Evolutionary conservation across 208 protist genomes (phyloP).

Genomic region (Acanthamoeba castellanii): DNA sequence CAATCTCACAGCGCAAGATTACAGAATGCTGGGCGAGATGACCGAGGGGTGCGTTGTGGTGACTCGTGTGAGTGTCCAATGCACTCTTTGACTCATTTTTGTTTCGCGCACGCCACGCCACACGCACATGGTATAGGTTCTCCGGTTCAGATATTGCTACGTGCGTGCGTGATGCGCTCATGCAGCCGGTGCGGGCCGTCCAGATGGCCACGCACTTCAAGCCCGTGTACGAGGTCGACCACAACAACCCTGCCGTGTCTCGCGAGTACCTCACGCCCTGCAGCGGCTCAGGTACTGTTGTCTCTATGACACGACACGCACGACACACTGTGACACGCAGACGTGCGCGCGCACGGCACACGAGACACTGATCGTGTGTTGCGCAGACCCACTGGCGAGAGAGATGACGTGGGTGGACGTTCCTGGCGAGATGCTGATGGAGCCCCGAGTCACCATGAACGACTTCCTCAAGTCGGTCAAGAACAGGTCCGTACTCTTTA

Average conservation of each 20-base stretch:
- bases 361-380: not conserved
- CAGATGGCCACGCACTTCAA: constrained; percentile 99
- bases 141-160: constrained; percentile 97
- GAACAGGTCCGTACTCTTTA: not conserved
- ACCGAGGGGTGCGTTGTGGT: constrained; percentile 90
- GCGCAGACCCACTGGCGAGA: constrained; percentile 90
- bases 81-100: not conserved
- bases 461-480: constrained; percentile 41
- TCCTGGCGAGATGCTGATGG: constrained; percentile 92
- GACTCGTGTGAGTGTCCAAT: not conserved
- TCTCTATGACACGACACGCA: not conserved
- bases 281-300: not conserved
- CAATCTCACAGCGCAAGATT: constrained; percentile 93
- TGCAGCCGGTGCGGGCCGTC: constrained; percentile 97
- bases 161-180: constrained; percentile 97
- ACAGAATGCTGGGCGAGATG: constrained; percentile 92
- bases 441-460: constrained; percentile 91
- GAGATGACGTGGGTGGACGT: constrained; percentile 96
- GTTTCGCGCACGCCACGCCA: not conserved
- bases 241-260: not conserved
- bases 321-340: too few relatives aligned
- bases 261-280: constrained; percentile 42
- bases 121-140: constrained; percentile 87
- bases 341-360: too few relatives aligned
- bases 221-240: constrained; percentile 82